Evolutionary conservation across 2,329 filamentous ascomycete species (phyloP).

Genomic region (Didymellaceae sp.): DNA sequence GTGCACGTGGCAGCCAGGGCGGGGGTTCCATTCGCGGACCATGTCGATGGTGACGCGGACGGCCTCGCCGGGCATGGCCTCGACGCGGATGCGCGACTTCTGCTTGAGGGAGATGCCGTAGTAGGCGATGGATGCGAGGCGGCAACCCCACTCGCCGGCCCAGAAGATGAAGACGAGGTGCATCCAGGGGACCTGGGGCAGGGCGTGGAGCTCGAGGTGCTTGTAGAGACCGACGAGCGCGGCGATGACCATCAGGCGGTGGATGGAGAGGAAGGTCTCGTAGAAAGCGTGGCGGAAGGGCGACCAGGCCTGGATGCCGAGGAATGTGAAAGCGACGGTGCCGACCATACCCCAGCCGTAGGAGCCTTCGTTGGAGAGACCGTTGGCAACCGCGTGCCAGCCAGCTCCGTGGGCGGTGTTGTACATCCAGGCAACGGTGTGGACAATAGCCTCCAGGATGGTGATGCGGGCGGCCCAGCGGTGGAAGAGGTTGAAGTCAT

Average conservation of each 20-base stretch:
- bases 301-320: constrained; percentile 75
- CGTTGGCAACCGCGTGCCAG: constrained; percentile 62
- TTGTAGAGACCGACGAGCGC: constrained; percentile 76
- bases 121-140: constrained; percentile 58
- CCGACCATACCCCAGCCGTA: constrained; percentile 69
- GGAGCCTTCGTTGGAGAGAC: constrained; percentile 66
- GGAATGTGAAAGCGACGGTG: constrained; percentile 64
- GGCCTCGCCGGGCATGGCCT: constrained; percentile 66
- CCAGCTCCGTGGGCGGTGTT: constrained; percentile 68
- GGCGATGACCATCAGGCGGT: constrained; percentile 76
- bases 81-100: constrained; percentile 60
- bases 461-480: constrained; percentile 82
- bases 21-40: constrained; percentile 59
- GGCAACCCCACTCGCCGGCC: constrained; percentile 67
- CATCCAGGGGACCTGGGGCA: constrained; percentile 77
- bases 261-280: constrained; percentile 89
- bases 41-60: constrained; percentile 67
- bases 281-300: constrained; percentile 93
- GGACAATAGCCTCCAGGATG: constrained; percentile 71
- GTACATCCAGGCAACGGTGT: constrained; percentile 75
- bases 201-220: constrained; percentile 72
- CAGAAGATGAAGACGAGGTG: constrained; percentile 78
- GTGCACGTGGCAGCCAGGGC: constrained; percentile 66
- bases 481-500: constrained; percentile 92
- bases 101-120: constrained; percentile 61